Percentiles rank a stretch among this genome's conserved stretches.
Evolutionary conservation across 2,329 filamentous ascomycete genomes (phyloP).

Genomic region (Epichloe elymi): DNA sequence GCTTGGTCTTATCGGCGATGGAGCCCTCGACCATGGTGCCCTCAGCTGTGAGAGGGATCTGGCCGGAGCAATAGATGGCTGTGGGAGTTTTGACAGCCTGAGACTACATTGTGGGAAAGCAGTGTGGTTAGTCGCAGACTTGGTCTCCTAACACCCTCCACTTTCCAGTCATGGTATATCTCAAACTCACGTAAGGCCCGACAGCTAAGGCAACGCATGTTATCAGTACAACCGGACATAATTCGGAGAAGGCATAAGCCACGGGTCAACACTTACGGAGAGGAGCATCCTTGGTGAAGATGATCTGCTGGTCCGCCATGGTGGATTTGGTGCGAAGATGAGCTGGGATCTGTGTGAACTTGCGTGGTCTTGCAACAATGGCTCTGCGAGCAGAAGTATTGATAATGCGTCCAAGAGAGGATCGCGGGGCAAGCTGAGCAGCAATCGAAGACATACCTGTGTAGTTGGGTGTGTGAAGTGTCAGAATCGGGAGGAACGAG

Average conservation of each 20-base stretch:
- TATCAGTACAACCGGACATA: not conserved
- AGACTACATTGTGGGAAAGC: slow-evolving; percentile 28
- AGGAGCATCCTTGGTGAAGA: slow-evolving; percentile 47
- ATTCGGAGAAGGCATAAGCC: not conserved
- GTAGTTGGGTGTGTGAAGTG: not conserved
- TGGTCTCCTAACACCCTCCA: not conserved
- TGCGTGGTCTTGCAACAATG: slow-evolving; percentile 6
- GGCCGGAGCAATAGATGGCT: slow-evolving; percentile 55
- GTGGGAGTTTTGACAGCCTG: slow-evolving; percentile 53
- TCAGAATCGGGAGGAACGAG: not conserved
- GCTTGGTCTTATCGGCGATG: slow-evolving; percentile 49
- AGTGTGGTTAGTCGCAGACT: not conserved
- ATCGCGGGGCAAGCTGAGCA: slow-evolving; percentile 9
- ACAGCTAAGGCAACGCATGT: slow-evolving; percentile 29
- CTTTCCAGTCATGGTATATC: not conserved
- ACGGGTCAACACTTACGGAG: slow-evolving; percentile 31
- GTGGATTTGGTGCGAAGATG: slow-evolving; percentile 21
- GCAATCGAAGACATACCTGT: slow-evolving; percentile 15
- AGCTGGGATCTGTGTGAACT: slow-evolving; percentile 19
- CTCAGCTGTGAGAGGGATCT: slow-evolving; percentile 54
- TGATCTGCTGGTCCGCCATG: slow-evolving; percentile 34
- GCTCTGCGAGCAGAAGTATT: slow-evolving; percentile 3
- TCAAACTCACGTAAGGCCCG: slow-evolving; percentile 46
- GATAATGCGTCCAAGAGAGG: slow-evolving; percentile 1
- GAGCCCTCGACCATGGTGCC: slow-evolving; percentile 44